Evolutionary conservation across 2,329 filamentous ascomycete genomes (phyloP).

Genomic region (Chaetomium olivaceum): DNA sequence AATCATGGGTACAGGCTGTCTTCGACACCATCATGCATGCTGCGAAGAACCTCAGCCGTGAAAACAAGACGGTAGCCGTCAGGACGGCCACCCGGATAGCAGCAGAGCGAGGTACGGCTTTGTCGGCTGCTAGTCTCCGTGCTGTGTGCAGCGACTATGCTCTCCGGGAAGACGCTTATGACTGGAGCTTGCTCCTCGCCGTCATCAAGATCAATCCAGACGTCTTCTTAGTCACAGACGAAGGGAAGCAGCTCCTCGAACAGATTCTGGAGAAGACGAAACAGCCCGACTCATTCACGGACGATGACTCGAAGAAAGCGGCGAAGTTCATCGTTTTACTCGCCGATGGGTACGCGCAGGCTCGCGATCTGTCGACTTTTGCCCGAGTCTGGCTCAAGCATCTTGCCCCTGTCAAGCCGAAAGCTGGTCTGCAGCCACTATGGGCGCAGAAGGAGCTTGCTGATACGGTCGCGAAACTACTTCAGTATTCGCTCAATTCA

Average conservation of each 20-base stretch:
- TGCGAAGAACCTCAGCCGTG: conserved; percentile 30
- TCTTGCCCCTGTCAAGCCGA: conserved; percentile 40
- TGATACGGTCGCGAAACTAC: conserved; percentile 31
- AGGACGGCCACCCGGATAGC: conserved; percentile 39
- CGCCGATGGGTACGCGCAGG: conserved; percentile 47
- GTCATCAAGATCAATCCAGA: conserved; percentile 50
- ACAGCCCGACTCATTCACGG: conserved; percentile 24
- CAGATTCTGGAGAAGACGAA: conserved; percentile 43
- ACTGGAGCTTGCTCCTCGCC: conserved; percentile 47
- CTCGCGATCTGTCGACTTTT: conserved; percentile 49
- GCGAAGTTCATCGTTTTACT: conserved; percentile 45
- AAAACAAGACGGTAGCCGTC: conserved; percentile 34
- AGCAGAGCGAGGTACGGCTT: conserved; percentile 33
- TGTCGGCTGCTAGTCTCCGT: conserved; percentile 46
- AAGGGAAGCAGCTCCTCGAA: conserved; percentile 44
- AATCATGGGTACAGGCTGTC: conserved; percentile 44
- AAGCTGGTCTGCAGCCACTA: conserved; percentile 20
- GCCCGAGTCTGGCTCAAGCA: conserved; percentile 50
- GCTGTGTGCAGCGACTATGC: conserved; percentile 47
- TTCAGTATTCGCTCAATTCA: conserved; percentile 48
- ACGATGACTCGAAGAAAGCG: conserved; percentile 27
- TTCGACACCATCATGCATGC: conserved; percentile 39
- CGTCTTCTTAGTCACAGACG: conserved; percentile 44
- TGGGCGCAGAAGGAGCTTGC: conserved; percentile 37
- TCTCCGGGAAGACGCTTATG: conserved; percentile 38